Conservation (phyloP, 2,329 filamentous ascomycete species). For the Dactylellina parvicollis region DNA sequence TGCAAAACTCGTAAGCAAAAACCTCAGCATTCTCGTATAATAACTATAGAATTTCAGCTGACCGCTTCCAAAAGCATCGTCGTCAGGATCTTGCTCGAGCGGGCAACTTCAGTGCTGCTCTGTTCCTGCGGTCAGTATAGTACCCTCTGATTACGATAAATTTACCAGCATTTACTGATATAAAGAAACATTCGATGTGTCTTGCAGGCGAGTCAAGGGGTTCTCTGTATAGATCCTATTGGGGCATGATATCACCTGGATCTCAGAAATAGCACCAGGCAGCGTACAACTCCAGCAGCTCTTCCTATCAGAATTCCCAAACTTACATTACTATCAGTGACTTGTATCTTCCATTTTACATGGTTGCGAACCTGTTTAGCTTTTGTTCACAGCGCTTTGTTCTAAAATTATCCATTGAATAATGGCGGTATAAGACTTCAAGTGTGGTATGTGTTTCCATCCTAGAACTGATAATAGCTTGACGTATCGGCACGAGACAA, state of each 20-base stretch:
- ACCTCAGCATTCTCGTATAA: background rate
- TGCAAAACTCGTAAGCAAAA: slow-evolving; percentile 6
- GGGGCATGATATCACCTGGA: slow-evolving; percentile 1
- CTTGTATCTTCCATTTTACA: too few species aligned
- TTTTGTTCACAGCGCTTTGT: too few species aligned
- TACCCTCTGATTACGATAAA: background rate
- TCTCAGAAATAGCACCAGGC: too few species aligned
- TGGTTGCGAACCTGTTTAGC: too few species aligned
- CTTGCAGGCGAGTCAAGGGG: background rate
- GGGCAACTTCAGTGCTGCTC: background rate
- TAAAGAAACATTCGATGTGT: background rate
- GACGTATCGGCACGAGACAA: too few species aligned
- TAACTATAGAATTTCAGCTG: background rate
- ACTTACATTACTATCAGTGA: too few species aligned
- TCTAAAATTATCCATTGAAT: too few species aligned
- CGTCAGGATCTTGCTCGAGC: background rate
- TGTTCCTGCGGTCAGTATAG: background rate
- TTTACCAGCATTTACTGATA: background rate
- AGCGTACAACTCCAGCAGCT: too few species aligned
- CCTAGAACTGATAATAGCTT: too few species aligned
- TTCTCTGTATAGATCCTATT: background rate
- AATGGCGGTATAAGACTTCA: too few species aligned
- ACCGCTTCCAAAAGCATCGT: background rate
- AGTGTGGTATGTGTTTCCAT: too few species aligned
- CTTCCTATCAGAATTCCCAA: too few species aligned